Base-by-base conservation (phyloP, 768 basidiomycete genomes). In the Suillus placidus region DNA sequence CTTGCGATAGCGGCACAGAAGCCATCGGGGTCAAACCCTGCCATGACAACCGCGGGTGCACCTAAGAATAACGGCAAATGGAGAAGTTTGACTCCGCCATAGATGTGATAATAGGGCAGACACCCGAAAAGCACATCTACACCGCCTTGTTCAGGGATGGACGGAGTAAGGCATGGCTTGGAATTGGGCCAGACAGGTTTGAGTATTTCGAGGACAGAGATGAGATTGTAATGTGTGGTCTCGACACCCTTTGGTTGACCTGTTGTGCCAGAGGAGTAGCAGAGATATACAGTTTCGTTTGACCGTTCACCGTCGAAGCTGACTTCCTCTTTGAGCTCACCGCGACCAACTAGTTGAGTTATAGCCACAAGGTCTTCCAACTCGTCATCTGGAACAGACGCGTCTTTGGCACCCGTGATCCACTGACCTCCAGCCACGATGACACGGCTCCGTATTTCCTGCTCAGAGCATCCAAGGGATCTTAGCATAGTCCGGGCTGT, bases 231-330 rank as follows among this genome's bases (percentile, higher is more conserved):
- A 72, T 90, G 89, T 0, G 87, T 89, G 0, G 88, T 89, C 85
- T 83, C 78, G 23, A 87, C 85, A 7, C 85, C 93, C 76, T 94
- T 95, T 3, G 93, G 88, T 67, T 87, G 87, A 2, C 92, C 91
- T 0, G 90, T 92, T 1, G 92, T 94, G 6, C 92, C 92, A 73
- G 78, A 79, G 7, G 77, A 80, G 64, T 92, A 92, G 65, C 89
- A 92, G 45, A 93, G 71, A 68, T 86, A 86, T 4, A 80, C 75
- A 0, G 92, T 92, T 70, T 90, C 87, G 62, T 87, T 72, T 2
- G 87, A 80, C 23, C 79, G 72, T 0, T 80, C 68, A 0, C 84
- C 87, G 14, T 86, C 80, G 58, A 89, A 87, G 69, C 76, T 79
- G 68, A 85, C 87, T 71, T 91, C 89, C 5, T 79, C 71, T 13